A percentile compares a stretch with the other conserved stretches of the same genome.
Conservation (phyloP, 805 yeast genomes). For the Cyberlindnera lachancei region DNA sequence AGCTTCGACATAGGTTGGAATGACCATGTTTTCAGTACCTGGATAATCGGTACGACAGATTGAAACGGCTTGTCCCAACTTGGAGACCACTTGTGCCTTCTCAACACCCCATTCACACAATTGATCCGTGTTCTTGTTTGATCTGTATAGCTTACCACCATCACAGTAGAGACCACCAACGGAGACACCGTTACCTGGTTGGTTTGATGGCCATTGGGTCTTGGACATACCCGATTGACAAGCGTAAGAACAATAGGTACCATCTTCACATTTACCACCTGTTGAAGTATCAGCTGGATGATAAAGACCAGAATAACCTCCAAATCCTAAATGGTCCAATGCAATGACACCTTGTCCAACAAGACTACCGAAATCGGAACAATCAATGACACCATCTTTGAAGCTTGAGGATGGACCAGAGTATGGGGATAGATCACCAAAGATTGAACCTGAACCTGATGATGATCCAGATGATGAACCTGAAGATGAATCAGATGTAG, state of each 20-base stretch:
- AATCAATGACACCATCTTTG: constrained; percentile 59
- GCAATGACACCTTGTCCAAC: constrained; percentile 75
- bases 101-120: constrained; percentile 85
- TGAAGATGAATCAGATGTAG: constrained; percentile 20
- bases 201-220: constrained; percentile 91
- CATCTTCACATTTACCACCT: constrained; percentile 66
- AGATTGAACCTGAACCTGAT: constrained; percentile 26
- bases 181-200: constrained; percentile 83
- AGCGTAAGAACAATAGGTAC: constrained; percentile 93
- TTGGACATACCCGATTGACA: constrained; percentile 98
- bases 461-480: constrained; percentile 18
- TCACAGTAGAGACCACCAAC: constrained; percentile 89
- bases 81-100: constrained; percentile 60
- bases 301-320: constrained; percentile 74
- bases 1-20: constrained; percentile 76
- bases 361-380: constrained; percentile 58
- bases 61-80: constrained; percentile 63
- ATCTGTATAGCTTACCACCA: constrained; percentile 73
- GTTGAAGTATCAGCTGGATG: constrained; percentile 53
- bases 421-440: constrained; percentile 56
- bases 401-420: constrained; percentile 53
- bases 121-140: constrained; percentile 56
- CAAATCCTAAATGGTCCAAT: constrained; percentile 63
- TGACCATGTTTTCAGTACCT: constrained; percentile 97
- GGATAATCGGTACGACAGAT: constrained; percentile 98